Base-by-base conservation (phyloP, 306 rosid genomes). In the Cucurbita argyrosperma region DNA sequence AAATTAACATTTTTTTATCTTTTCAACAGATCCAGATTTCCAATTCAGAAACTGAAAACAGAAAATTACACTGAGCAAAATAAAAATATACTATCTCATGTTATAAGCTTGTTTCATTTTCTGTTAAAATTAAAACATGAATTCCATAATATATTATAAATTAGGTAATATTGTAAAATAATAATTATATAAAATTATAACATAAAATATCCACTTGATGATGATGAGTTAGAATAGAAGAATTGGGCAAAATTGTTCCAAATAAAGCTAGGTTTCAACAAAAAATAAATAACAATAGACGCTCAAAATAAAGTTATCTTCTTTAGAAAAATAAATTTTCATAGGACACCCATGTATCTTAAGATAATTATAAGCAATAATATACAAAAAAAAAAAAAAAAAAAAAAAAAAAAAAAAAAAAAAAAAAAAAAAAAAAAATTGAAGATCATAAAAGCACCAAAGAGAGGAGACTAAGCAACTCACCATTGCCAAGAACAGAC, bases 401-500 rank as follows among this genome's bases (percentile, higher is more conserved):
- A 68, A 35, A 68, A 23, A 68, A 68, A 35, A 68, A 23, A 68
- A n/a, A n/a, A n/a, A 35, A 68, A 23, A 68, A 23, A 35, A 68
- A 23, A 68, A 23, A 35, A 68, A 23, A 68, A 23, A 35, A 68
- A 23, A 68, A 23, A 68, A 35, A 68, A 23, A 68, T 19, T 40
- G 13, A 56, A 57, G 15, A 68, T 16, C 16, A n/a, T 40, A 14
- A 10, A 46, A 10, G 69, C 42, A 62, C 14, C 30, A 57, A 13
- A 26, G 23, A 37, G 5, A 59, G 37, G 26, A 30, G 4, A 42
- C n/a, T 54, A n/a, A 79, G 35, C 2, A 59, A 45, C 96, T 80
- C 75, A 95, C 99, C 99, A 95, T 69, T 89, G 87, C 99, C 99
- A 95, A 56, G 99, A 91, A 82, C 97, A 89, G 79, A 95, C 99